phyloP scores from a whole-genome alignment of 176 grass and related monocot genomes.

The Alopecurus myosuroides region DNA sequence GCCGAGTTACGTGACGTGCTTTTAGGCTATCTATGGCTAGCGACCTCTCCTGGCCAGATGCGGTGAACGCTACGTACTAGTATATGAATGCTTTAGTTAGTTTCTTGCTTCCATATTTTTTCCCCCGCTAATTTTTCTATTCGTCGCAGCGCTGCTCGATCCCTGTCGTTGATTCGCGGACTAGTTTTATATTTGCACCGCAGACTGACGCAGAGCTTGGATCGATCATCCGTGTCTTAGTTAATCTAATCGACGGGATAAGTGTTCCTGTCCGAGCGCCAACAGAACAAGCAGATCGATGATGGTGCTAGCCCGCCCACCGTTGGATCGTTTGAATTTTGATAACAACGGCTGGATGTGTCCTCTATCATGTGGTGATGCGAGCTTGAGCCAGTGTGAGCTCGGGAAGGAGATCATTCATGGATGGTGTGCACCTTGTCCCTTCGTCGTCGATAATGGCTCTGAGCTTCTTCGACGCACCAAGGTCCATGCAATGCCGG shows the following conservation, averaged over 20 bases:
- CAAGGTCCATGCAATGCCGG: too few relatives aligned
- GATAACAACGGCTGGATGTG: neutral
- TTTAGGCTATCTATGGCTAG: neutral
- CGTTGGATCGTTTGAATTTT: neutral
- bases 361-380: too few relatives aligned
- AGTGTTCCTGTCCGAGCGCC: neutral
- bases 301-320: neutral
- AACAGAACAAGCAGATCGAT: neutral
- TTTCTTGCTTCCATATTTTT: neutral
- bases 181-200: neutral
- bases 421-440: too few relatives aligned
- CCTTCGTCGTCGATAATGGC: too few relatives aligned
- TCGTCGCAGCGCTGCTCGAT: neutral
- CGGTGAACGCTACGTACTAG: neutral
- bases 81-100: neutral
- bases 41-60: neutral
- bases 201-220: neutral
- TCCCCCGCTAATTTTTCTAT: neutral
- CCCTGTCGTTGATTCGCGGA: neutral
- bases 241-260: neutral
- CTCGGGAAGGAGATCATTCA: too few relatives aligned
- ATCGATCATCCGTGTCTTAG: neutral
- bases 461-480: too few relatives aligned
- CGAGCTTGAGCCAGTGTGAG: too few relatives aligned
- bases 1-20: conserved; percentile 5